phyloP scores from a whole-genome alignment of 257 asterid genomes.

The Ophiorrhiza pumila region DNA sequence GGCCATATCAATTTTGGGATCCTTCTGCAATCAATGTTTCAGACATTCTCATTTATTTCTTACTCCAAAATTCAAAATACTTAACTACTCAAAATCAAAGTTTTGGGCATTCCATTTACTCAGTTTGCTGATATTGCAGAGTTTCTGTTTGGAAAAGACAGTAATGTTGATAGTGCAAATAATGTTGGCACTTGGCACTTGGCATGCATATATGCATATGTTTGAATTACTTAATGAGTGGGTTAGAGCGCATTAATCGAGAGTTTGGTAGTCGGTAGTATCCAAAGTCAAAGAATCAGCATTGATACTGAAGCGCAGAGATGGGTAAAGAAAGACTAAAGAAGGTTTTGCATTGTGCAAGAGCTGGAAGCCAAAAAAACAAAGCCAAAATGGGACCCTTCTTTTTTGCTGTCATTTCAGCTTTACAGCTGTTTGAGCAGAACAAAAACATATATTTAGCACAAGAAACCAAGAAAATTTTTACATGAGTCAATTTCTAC shows the following conservation, averaged over 20 bases:
- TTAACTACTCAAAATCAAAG: background rate
- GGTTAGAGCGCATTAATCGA: too few species aligned
- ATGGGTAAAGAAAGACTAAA: too few species aligned
- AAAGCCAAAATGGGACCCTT: constrained; percentile 29
- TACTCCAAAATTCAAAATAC: background rate
- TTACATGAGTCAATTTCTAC: constrained; percentile 16
- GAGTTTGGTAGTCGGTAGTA: too few species aligned
- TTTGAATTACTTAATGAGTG: too few species aligned
- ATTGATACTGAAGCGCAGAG: background rate
- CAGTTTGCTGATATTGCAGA: too few species aligned
- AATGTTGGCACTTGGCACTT: too few species aligned
- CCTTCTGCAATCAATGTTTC: constrained; percentile 17
- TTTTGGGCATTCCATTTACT: background rate
- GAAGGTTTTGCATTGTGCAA: background rate
- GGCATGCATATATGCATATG: too few species aligned
- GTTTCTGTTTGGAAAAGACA: background rate
- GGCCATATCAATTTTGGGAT: constrained; percentile 9
- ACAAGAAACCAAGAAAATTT: constrained; percentile 8
- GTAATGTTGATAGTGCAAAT: too few species aligned
- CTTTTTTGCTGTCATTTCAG: constrained; percentile 31
- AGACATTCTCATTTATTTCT: constrained; percentile 12
- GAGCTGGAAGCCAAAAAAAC: constrained; percentile 15
- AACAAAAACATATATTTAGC: background rate
- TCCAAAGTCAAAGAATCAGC: background rate
- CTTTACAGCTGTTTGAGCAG: constrained; percentile 64